Percentiles rank a stretch among this genome's conserved stretches.
phyloP scores from a whole-genome alignment of 106 monocot genomes.

The Ottelia alismoides region DNA sequence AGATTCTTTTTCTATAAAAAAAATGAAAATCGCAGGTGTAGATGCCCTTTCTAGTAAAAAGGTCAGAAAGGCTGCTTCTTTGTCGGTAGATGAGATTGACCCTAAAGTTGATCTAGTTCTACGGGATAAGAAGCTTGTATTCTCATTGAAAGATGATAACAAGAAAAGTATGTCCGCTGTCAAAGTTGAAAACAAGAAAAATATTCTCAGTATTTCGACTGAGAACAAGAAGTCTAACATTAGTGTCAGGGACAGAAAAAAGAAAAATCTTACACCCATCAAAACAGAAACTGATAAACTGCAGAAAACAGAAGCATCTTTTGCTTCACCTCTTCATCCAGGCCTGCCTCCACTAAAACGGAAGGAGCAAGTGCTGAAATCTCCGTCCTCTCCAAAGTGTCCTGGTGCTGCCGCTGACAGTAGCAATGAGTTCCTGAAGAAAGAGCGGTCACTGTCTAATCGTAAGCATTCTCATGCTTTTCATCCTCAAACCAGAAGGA shows the following conservation, averaged over 20 bases:
- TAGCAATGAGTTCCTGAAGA: conserved; percentile 4
- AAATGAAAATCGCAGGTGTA: conserved; percentile 21
- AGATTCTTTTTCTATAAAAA: conserved; percentile 34
- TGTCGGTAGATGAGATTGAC: too few species aligned
- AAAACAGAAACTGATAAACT: too few species aligned
- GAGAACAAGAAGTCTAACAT: too few species aligned
- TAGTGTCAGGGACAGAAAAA: conserved; percentile 11
- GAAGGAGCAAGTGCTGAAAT: background rate
- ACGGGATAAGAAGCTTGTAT: too few species aligned
- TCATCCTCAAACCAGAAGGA: conserved; percentile 30
- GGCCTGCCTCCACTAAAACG: conserved; percentile 2
- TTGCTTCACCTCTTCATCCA: conserved; percentile 1
- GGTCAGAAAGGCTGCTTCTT: conserved; percentile 5
- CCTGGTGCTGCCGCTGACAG: too few species aligned
- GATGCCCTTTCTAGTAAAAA: conserved; percentile 10
- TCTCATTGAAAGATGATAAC: too few species aligned
- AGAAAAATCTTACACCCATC: too few species aligned
- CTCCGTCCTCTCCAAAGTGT: too few species aligned
- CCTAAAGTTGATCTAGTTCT: too few species aligned
- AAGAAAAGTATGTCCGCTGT: too few species aligned
- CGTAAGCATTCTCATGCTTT: conserved; percentile 10
- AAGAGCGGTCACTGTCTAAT: conserved; percentile 7
- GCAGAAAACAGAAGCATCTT: conserved; percentile 5
- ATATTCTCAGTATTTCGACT: too few species aligned
- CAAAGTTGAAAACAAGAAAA: too few species aligned